phyloP scores from a whole-genome alignment of 1,139 yeast genomes.

The Wickerhamomyces sp. region DNA sequence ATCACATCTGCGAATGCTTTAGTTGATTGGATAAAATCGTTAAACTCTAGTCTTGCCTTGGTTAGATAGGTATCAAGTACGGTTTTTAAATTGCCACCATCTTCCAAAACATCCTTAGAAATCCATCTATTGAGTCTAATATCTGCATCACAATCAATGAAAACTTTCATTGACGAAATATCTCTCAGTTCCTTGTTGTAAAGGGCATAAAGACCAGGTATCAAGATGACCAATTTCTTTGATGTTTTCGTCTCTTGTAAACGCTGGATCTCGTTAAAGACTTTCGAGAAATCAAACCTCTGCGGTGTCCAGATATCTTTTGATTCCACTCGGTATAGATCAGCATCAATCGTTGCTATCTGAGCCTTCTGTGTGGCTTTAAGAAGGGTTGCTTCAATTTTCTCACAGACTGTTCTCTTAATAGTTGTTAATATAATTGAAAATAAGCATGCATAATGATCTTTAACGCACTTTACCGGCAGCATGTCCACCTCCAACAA shows the following conservation, averaged over 20 bases:
- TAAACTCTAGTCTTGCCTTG: slow-evolving; percentile 72
- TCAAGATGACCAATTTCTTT: slow-evolving; percentile 36
- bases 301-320: slow-evolving; percentile 4
- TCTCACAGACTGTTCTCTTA: slow-evolving; percentile 20
- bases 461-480: slow-evolving; percentile 45
- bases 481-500: slow-evolving; percentile 74
- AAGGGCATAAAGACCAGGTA: slow-evolving; percentile 80
- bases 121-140: slow-evolving; percentile 77
- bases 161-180: slow-evolving; percentile 62
- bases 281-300: slow-evolving; percentile 33
- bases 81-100: slow-evolving; percentile 34
- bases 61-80: slow-evolving; percentile 59
- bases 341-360: slow-evolving; percentile 41
- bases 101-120: slow-evolving; percentile 36
- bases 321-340: slow-evolving; percentile 14
- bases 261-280: slow-evolving; percentile 23
- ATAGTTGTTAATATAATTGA: no score
- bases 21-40: slow-evolving; percentile 67
- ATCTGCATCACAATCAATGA: slow-evolving; percentile 85
- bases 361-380: slow-evolving; percentile 21
- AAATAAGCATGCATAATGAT: neutral
- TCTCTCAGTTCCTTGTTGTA: slow-evolving; percentile 57
- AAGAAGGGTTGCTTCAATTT: slow-evolving; percentile 20
- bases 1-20: slow-evolving; percentile 78
- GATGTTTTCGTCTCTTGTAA: slow-evolving; percentile 7